Evolutionary conservation across 495 filamentous ascomycete species (phyloP).

Genomic region (Extremus antarcticus): DNA sequence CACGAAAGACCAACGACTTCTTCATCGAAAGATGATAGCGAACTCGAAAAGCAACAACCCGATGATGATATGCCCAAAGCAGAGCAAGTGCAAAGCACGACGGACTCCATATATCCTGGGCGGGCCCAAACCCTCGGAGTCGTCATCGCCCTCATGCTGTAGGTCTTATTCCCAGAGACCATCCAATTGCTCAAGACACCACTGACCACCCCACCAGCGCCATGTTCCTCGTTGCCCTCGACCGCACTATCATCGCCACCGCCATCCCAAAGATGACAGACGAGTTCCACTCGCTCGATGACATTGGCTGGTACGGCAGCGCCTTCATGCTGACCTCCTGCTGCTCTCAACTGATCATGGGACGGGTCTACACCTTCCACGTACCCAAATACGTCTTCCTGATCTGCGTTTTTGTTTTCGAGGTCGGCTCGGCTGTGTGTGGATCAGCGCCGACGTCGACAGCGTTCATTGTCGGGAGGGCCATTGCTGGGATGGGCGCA

Average conservation of each 20-base stretch:
- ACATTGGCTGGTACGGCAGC: slow-evolving; percentile 26
- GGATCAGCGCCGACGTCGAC: slow-evolving; percentile 39
- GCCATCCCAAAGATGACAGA: slow-evolving; percentile 22
- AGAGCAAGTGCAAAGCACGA: neutral
- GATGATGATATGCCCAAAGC: neutral
- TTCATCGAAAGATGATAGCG: neutral
- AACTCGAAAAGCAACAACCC: neutral
- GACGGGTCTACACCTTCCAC: slow-evolving; percentile 44
- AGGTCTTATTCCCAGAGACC: slow-evolving; percentile 16
- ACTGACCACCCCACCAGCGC: neutral
- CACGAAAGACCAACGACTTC: neutral
- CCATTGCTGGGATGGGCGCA: slow-evolving; percentile 27
- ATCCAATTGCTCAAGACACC: slow-evolving; percentile 11
- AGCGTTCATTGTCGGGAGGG: slow-evolving; percentile 29
- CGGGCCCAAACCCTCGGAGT: slow-evolving; percentile 31
- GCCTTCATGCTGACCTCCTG: slow-evolving; percentile 63
- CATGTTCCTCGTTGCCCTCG: slow-evolving; percentile 35
- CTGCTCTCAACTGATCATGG: slow-evolving; percentile 30
- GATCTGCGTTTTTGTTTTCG: slow-evolving; percentile 61
- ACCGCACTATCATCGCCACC: slow-evolving; percentile 21
- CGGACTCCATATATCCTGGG: neutral
- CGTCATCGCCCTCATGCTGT: slow-evolving; percentile 39
- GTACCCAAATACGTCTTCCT: slow-evolving; percentile 60
- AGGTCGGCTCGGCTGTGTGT: slow-evolving; percentile 71
- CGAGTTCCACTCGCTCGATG: slow-evolving; percentile 20